Evolutionary conservation across 2,329 filamentous ascomycete species (phyloP).

Genomic region (Ciborinia camelliae): DNA sequence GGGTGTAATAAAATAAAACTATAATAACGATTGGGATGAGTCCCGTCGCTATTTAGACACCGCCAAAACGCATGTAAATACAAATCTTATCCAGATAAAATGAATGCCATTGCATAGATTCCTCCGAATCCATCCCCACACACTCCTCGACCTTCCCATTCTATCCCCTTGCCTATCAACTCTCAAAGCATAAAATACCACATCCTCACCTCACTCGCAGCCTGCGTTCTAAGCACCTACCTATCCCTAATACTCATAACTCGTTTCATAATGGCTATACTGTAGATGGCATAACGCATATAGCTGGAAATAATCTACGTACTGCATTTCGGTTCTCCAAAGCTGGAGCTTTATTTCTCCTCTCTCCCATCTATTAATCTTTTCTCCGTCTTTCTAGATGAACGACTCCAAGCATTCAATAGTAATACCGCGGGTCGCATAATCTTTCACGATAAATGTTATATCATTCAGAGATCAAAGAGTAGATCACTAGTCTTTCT

Average conservation of each 20-base stretch:
- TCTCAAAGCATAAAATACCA: not conserved
- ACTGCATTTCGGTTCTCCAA: not conserved
- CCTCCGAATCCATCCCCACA: not conserved
- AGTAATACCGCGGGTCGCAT: slow-evolving; percentile 18
- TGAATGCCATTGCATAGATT: not conserved
- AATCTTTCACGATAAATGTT: slow-evolving; percentile 28
- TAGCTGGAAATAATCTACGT: slow-evolving; percentile 49
- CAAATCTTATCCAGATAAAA: too few species aligned
- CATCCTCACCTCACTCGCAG: not conserved
- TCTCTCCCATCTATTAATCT: not conserved
- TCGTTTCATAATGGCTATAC: not conserved
- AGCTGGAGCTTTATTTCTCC: too few species aligned
- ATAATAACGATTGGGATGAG: too few species aligned
- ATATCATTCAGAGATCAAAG: slow-evolving; percentile 29
- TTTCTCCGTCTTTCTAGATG: not conserved
- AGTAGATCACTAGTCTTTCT: slow-evolving; percentile 26
- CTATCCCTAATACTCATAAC: not conserved
- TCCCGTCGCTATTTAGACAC: too few species aligned
- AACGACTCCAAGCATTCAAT: not conserved
- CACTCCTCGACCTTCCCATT: not conserved
- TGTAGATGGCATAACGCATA: slow-evolving; percentile 59
- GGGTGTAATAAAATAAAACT: too few species aligned
- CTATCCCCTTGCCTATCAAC: not conserved
- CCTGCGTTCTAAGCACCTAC: not conserved
- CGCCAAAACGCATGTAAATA: too few species aligned